Evolutionary conservation across 768 basidiomycete species (phyloP).

Genomic region (Boletus sensibilis): DNA sequence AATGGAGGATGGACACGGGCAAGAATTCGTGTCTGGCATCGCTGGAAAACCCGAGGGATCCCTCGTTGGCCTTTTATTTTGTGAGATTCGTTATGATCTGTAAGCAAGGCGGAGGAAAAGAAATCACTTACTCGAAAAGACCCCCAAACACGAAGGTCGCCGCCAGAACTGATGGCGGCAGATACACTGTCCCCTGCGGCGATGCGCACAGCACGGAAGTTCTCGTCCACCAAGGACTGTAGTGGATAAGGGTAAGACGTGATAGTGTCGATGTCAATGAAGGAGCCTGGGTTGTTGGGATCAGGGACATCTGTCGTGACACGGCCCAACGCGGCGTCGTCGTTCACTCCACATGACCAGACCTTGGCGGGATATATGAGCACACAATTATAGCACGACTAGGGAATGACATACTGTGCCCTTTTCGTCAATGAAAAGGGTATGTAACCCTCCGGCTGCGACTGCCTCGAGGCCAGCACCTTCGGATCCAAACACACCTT

Average conservation of each 20-base stretch:
- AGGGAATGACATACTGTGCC: conserved; percentile 67
- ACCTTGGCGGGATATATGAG: conserved; percentile 44
- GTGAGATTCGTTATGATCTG: conserved; percentile 4
- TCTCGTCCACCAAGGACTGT: conserved; percentile 67
- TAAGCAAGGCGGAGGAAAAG: background rate
- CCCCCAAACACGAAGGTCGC: conserved; percentile 85
- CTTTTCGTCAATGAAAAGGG: conserved; percentile 82
- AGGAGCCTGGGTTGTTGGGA: conserved; percentile 57
- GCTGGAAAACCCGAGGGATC: conserved; percentile 79
- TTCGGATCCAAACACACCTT: conserved; percentile 66
- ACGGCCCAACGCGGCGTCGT: conserved; percentile 85
- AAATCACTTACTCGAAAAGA: conserved; percentile 73
- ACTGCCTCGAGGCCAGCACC: conserved; percentile 81
- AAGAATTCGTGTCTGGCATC: conserved; percentile 65
- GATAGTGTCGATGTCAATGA: conserved; percentile 51
- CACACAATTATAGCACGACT: background rate
- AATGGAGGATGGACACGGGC: conserved; percentile 58
- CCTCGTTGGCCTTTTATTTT: conserved; percentile 61
- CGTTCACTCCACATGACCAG: conserved; percentile 86
- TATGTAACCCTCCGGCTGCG: conserved; percentile 86
- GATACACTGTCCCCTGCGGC: conserved; percentile 87
- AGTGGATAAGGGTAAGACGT: conserved; percentile 64
- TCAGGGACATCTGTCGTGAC: conserved; percentile 60
- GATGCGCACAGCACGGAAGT: conserved; percentile 80
- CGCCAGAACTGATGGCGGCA: conserved; percentile 76